Percentiles rank a stretch among this genome's conserved stretches.
Evolutionary conservation across 768 basidiomycete genomes (phyloP).

Genomic region (Xanthoconium stramineum): DNA sequence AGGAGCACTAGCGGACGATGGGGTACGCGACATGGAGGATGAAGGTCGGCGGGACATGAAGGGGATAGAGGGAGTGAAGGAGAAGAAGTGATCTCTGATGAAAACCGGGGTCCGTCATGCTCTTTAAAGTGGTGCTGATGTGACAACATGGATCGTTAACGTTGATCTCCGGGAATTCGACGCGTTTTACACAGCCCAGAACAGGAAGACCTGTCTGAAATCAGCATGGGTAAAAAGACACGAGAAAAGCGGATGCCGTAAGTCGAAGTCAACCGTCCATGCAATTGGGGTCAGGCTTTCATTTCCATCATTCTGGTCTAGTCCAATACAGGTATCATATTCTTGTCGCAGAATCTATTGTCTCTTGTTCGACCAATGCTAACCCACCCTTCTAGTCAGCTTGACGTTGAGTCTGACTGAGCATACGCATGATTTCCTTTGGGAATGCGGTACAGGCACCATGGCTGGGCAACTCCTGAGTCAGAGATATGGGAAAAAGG

Average conservation of each 20-base stretch:
- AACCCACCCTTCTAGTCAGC: neutral
- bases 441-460: neutral
- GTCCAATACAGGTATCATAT: slow-evolving; percentile 3
- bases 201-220: slow-evolving; percentile 16
- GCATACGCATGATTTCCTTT: neutral
- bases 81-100: slow-evolving; percentile 16
- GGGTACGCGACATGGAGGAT: slow-evolving; percentile 31
- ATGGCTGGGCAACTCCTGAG: neutral
- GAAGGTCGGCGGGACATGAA: slow-evolving; percentile 60
- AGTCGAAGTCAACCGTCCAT: slow-evolving; percentile 31
- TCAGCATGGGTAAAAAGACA: slow-evolving; percentile 28
- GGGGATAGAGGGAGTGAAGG: slow-evolving; percentile 17
- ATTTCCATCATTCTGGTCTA: slow-evolving; percentile 16
- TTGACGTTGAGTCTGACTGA: neutral
- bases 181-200: slow-evolving; percentile 23
- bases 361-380: neutral
- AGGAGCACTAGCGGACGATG: slow-evolving; percentile 28
- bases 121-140: slow-evolving; percentile 20
- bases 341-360: slow-evolving; percentile 1
- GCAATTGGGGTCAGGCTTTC: slow-evolving; percentile 26
- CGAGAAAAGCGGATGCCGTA: slow-evolving; percentile 36
- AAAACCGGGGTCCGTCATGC: slow-evolving; percentile 22
- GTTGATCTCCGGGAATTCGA: slow-evolving; percentile 31
- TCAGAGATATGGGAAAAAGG: slow-evolving; percentile 3
- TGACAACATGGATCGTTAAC: slow-evolving; percentile 22